Percentiles rank a stretch among this genome's conserved stretches.
phyloP scores from a whole-genome alignment of 73 alveolate genomes.

The Urostyla sp. region DNA sequence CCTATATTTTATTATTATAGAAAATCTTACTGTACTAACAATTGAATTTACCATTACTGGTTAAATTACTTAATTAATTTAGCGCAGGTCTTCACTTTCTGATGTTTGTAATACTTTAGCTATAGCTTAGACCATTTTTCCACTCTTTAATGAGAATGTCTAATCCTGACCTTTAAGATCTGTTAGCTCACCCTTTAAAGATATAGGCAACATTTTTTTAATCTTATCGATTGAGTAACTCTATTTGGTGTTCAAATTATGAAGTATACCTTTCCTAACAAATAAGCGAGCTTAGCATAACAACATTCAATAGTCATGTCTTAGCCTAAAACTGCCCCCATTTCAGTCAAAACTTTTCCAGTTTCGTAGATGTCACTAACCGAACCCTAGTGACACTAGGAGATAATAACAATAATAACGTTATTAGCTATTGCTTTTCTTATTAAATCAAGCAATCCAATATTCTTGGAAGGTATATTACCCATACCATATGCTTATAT shows the following conservation, averaged over 20 bases:
- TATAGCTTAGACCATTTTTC: conserved; percentile 43
- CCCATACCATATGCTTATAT: conserved; percentile 93
- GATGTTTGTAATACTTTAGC: conserved; percentile 22
- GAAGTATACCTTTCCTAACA: conserved; percentile 57
- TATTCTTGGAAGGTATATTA: conserved; percentile 75
- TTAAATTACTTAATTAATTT: conserved; percentile 15
- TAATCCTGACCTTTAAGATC: conserved; percentile 37
- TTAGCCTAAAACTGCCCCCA: conserved; percentile 76
- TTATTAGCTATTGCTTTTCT: conserved; percentile 71
- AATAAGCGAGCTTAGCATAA: conserved; percentile 75
- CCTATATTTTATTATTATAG: background rate
- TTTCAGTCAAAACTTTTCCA: conserved; percentile 63
- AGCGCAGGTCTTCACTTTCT: conserved; percentile 28
- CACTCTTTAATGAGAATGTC: background rate
- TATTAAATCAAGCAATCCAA: conserved; percentile 65
- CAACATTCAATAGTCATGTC: conserved; percentile 89
- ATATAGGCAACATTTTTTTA: conserved; percentile 42
- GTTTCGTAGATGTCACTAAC: conserved; percentile 78
- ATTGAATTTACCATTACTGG: conserved; percentile 61
- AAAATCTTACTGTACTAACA: conserved; percentile 31
- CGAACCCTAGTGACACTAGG: conserved; percentile 81
- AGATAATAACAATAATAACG: conserved; percentile 73
- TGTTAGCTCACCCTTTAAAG: conserved; percentile 86
- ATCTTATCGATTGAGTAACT: conserved; percentile 61
- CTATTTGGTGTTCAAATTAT: background rate